Percentiles rank a stretch among this genome's conserved stretches.
phyloP scores from a whole-genome alignment of 2,329 filamentous ascomycete genomes.

The Alternaria conjuncta region DNA sequence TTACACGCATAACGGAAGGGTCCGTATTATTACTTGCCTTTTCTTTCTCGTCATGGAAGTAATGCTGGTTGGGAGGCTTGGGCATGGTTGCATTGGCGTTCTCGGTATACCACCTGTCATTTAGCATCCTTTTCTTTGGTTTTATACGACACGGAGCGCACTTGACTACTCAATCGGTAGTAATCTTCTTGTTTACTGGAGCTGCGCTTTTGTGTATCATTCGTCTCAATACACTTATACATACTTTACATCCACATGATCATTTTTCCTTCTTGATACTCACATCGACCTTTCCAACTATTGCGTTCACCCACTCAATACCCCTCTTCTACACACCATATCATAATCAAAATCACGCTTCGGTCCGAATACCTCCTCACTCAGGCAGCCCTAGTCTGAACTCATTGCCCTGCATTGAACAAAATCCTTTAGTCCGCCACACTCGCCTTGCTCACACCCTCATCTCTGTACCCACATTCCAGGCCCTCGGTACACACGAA shows the following conservation, averaged over 20 bases:
- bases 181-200: background rate
- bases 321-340: background rate
- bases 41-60: background rate
- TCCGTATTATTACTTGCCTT: background rate
- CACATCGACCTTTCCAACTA: background rate
- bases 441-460: background rate
- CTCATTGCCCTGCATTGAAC: background rate
- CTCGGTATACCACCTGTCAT: constrained; percentile 5
- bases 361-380: constrained; percentile 1
- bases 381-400: background rate
- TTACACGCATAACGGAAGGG: background rate
- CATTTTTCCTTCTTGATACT: background rate
- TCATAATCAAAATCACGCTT: background rate
- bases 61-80: background rate
- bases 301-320: background rate
- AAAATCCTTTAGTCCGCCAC: background rate
- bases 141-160: background rate
- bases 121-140: background rate
- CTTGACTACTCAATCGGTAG: background rate
- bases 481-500: background rate
- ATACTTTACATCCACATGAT: background rate
- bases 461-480: background rate
- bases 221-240: background rate
- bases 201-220: background rate
- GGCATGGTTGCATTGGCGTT: constrained; percentile 1